A percentile compares a stretch with the other conserved stretches of the same genome.
phyloP scores from a whole-genome alignment of 2,329 filamentous ascomycete genomes.

The Trichophyton equinum region DNA sequence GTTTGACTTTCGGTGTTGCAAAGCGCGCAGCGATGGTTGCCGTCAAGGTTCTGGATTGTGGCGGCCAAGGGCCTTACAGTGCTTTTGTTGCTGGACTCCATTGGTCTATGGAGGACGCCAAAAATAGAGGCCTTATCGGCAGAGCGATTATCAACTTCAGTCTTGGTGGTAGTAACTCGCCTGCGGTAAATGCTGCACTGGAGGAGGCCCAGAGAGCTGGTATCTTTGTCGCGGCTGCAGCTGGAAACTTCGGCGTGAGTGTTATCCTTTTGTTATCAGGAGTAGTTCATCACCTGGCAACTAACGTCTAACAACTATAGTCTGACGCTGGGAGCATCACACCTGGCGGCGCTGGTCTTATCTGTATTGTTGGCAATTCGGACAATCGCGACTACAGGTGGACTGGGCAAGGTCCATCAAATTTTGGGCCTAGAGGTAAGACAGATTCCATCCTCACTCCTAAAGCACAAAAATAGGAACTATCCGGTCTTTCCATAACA shows the following conservation, averaged over 20 bases:
- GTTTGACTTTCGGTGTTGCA: constrained; percentile 25
- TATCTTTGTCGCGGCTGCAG: constrained; percentile 30
- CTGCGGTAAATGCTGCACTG: constrained; percentile 29
- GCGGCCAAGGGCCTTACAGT: constrained; percentile 34
- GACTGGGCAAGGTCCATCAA: constrained; percentile 20
- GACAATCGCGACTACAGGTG: constrained; percentile 23
- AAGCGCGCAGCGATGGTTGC: constrained; percentile 31
- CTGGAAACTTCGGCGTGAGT: constrained; percentile 27
- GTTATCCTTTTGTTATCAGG: neutral
- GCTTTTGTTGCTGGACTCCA: constrained; percentile 40
- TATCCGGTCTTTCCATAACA: too few relatives aligned
- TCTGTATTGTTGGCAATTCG: constrained; percentile 31
- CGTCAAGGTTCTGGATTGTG: constrained; percentile 39
- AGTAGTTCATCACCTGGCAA: neutral
- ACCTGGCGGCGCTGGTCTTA: constrained; percentile 27
- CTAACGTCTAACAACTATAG: constrained; percentile 10
- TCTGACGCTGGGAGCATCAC: constrained; percentile 22
- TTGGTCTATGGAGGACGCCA: constrained; percentile 25
- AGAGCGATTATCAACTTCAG: constrained; percentile 27
- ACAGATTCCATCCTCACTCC: too few relatives aligned
- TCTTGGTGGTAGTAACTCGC: constrained; percentile 24
- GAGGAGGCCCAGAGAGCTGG: constrained; percentile 26
- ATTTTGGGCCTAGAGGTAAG: constrained; percentile 27
- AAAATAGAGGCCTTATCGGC: constrained; percentile 18
- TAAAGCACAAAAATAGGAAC: too few relatives aligned